phyloP scores from a whole-genome alignment of 139 green algal species.

The Nannochloris sp. region DNA sequence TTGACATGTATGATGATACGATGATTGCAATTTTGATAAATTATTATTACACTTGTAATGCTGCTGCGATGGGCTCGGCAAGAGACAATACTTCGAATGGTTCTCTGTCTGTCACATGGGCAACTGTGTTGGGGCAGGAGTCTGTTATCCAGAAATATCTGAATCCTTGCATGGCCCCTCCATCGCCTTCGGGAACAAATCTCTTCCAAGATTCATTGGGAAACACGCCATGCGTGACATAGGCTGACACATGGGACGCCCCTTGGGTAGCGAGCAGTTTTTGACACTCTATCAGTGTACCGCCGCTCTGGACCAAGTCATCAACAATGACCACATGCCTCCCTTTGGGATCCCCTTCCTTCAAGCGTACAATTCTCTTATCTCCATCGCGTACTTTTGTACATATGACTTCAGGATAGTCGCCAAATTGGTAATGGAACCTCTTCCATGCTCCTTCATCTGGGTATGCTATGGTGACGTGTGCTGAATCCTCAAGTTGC shows the following conservation, averaged over 20 bases:
- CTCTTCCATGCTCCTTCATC: constrained; percentile 98
- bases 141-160: constrained; percentile 96
- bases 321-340: constrained; percentile 97
- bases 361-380: constrained; percentile 91
- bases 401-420: constrained; percentile 93
- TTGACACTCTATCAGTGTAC: constrained; percentile 94
- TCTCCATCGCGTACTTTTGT: constrained; percentile 93
- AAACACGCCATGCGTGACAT: constrained; percentile 96
- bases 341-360: constrained; percentile 78
- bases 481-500: constrained; percentile 63
- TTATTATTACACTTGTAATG: constrained; percentile 77
- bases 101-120: constrained; percentile 42
- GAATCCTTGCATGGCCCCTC: constrained; percentile 49
- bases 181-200: constrained; percentile 40
- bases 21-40: constrained; percentile 2
- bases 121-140: constrained; percentile 77
- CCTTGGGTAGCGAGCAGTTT: constrained; percentile 60
- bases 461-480: constrained; percentile 93
- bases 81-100: constrained; percentile 92
- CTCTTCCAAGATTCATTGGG: constrained; percentile 76
- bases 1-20: not conserved
- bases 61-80: constrained; percentile 73
- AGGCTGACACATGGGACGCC: constrained; percentile 70
- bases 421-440: constrained; percentile 90
- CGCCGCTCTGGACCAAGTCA: constrained; percentile 91